Percentiles rank a stretch among this genome's conserved stretches.
These are phyloP conservation scores for Grigorovia transvaalensis DNA, from an alignment of 805 yeast genomes.

Conservation along the genomic window DNA sequence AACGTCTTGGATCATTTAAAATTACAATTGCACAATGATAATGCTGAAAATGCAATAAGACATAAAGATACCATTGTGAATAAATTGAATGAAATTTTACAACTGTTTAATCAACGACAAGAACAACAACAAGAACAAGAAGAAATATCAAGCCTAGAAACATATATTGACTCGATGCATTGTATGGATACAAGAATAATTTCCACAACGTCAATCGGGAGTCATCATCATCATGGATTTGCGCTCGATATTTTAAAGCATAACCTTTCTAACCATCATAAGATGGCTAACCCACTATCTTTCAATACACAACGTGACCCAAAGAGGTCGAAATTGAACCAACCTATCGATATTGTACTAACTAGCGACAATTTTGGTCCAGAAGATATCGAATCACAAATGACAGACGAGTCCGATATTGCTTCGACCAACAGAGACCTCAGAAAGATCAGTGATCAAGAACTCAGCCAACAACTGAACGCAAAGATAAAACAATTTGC, in stretches of 20 bases:
- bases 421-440: neutral
- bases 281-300: neutral
- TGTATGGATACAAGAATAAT: neutral
- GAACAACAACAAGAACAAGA: neutral
- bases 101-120: neutral
- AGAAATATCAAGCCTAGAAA: neutral
- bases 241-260: slow-evolving; percentile 15
- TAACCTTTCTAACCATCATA: neutral
- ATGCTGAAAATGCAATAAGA: neutral
- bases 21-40: neutral
- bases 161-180: neutral
- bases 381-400: neutral
- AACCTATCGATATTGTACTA: neutral
- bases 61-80: neutral
- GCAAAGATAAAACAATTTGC: slow-evolving; percentile 22
- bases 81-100: neutral
- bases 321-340: neutral
- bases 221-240: slow-evolving; percentile 13
- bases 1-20: neutral
- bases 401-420: neutral
- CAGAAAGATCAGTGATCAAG: slow-evolving; percentile 16
- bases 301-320: neutral
- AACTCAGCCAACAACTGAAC: slow-evolving; percentile 19
- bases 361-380: neutral
- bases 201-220: neutral